phyloP scores from a whole-genome alignment of 495 filamentous ascomycete species.

The Cercophora sp. region DNA sequence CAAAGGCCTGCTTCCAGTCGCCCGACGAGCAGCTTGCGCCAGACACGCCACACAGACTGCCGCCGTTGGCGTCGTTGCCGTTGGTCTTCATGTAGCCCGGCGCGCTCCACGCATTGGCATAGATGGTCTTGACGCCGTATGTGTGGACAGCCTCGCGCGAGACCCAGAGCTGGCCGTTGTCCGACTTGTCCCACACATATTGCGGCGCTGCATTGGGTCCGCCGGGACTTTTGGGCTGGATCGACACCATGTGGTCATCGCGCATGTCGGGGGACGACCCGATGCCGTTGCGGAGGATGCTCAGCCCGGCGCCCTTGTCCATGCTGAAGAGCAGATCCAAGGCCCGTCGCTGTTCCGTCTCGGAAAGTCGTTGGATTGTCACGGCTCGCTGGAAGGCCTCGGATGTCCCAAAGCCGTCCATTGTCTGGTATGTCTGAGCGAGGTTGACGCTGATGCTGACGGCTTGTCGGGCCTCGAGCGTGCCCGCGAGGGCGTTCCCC shows the following conservation, averaged over 20 bases:
- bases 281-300: slow-evolving; percentile 55
- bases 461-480: slow-evolving; percentile 8
- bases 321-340: slow-evolving; percentile 48
- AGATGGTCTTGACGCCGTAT: slow-evolving; percentile 48
- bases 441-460: slow-evolving; percentile 37
- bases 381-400: slow-evolving; percentile 48
- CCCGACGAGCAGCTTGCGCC: slow-evolving; percentile 45
- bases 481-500: not conserved
- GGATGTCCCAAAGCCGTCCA: slow-evolving; percentile 50
- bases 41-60: slow-evolving; percentile 48
- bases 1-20: slow-evolving; percentile 55
- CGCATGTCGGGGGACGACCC: slow-evolving; percentile 41
- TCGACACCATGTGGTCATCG: slow-evolving; percentile 39
- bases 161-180: slow-evolving; percentile 48
- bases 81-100: slow-evolving; percentile 59
- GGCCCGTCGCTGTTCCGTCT: slow-evolving; percentile 31
- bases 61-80: slow-evolving; percentile 46
- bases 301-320: slow-evolving; percentile 45
- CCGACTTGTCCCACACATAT: slow-evolving; percentile 44
- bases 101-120: slow-evolving; percentile 54
- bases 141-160: slow-evolving; percentile 40
- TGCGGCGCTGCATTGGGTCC: slow-evolving; percentile 27
- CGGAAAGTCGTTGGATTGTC: slow-evolving; percentile 28
- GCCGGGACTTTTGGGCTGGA: slow-evolving; percentile 41
- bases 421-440: slow-evolving; percentile 37